A percentile compares a stretch with the other conserved stretches of the same genome.
Evolutionary conservation across 202 grass and related monocot genomes (phyloP).

Genomic region (Saccharum hybrid): DNA sequence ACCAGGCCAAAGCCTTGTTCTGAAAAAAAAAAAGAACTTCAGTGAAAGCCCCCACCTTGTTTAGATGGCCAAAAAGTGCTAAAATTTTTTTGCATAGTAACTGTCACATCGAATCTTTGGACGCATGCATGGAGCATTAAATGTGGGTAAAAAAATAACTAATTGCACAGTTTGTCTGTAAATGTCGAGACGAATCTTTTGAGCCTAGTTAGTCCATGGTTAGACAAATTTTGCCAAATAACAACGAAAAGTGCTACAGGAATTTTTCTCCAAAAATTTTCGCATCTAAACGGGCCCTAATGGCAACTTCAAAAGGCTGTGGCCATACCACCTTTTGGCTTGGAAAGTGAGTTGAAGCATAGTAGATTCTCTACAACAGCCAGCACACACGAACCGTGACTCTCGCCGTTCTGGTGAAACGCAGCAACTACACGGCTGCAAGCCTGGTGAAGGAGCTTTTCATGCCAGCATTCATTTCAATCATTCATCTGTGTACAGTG

Average conservation of each 20-base stretch:
- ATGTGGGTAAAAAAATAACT: too few relatives aligned
- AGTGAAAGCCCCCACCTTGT: conserved; percentile 38
- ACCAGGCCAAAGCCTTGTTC: conserved; percentile 48
- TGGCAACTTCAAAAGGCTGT: conserved; percentile 48
- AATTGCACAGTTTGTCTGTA: too few relatives aligned
- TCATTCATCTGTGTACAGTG: not conserved
- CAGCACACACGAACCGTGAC: not conserved
- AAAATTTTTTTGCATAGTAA: too few relatives aligned
- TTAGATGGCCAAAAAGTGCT: too few relatives aligned
- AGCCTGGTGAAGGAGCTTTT: not conserved
- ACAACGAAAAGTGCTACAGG: too few relatives aligned
- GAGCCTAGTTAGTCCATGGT: too few relatives aligned
- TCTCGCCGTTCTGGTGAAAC: not conserved
- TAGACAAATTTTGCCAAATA: too few relatives aligned
- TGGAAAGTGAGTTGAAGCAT: conserved; percentile 26
- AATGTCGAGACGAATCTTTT: too few relatives aligned
- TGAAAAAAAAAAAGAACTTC: conserved; percentile 34
- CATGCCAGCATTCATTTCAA: not conserved
- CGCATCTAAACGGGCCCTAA: too few relatives aligned
- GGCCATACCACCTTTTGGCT: conserved; percentile 31
- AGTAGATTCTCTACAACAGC: not conserved
- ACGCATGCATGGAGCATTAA: too few relatives aligned
- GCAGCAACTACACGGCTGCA: not conserved
- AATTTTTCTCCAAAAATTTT: too few relatives aligned
- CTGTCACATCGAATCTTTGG: too few relatives aligned